These are phyloP conservation scores for Hypoxylon sp. DNA, from an alignment of 2,329 filamentous ascomycete species.

Conservation along the genomic window DNA sequence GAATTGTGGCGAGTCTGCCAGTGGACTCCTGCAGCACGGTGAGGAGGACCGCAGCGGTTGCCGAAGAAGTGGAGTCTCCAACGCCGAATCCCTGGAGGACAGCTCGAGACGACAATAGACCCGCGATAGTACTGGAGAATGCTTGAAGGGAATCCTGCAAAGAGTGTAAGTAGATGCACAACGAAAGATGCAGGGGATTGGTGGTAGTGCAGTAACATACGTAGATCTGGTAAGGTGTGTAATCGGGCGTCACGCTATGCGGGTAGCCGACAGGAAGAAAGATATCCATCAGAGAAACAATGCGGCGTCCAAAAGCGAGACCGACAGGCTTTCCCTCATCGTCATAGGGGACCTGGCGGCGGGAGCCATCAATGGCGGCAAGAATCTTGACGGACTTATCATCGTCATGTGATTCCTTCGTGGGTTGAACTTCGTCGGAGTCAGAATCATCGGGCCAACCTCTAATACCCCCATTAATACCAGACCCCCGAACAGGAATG, in stretches of 20 bases:
- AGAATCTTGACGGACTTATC: slow-evolving; percentile 41
- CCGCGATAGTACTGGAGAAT: slow-evolving; percentile 85
- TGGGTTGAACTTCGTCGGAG: background rate
- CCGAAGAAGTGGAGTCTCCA: slow-evolving; percentile 82
- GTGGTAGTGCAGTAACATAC: slow-evolving; percentile 42
- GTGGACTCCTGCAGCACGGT: slow-evolving; percentile 87
- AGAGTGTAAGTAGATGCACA: slow-evolving; percentile 5
- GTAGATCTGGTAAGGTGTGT: slow-evolving; percentile 78
- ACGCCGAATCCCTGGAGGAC: slow-evolving; percentile 86
- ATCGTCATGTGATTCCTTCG: background rate
- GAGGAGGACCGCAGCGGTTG: slow-evolving; percentile 84
- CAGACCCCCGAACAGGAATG: too few species aligned
- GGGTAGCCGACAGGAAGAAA: slow-evolving; percentile 93
- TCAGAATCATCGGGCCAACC: too few species aligned
- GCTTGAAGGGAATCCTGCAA: slow-evolving; percentile 81
- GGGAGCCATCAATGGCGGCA: slow-evolving; percentile 50
- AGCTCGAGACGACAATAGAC: slow-evolving; percentile 84
- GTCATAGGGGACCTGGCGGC: slow-evolving; percentile 65
- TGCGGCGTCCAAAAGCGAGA: slow-evolving; percentile 42
- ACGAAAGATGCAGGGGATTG: background rate
- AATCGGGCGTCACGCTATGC: slow-evolving; percentile 87
- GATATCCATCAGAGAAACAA: slow-evolving; percentile 70
- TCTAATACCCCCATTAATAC: too few species aligned
- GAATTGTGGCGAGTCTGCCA: slow-evolving; percentile 85
- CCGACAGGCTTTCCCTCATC: slow-evolving; percentile 58